Evolutionary conservation across 139 green algal genomes (phyloP), one percentile per base, ranked within the genome.

Genomic region (Pleodorina starrii): DNA sequence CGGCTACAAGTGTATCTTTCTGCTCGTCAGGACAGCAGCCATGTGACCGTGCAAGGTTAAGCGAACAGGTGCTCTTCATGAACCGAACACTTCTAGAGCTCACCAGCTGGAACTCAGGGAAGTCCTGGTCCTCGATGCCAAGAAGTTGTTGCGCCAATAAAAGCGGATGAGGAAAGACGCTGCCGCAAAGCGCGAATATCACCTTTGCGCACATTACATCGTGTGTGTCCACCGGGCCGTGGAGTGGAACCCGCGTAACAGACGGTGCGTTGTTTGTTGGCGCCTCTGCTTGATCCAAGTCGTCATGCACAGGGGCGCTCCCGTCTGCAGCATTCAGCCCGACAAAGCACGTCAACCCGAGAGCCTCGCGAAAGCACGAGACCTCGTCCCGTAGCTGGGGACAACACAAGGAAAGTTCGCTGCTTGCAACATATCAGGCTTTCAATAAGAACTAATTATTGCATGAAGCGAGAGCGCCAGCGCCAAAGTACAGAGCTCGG

Each of bases 101-200:
- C 14, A 89, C 84, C 69, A 79, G 50, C 21, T 83, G 69, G 27
- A 89, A 89, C 84, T 89, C 84, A 12, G 69, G 42, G 36, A 89
- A 89, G 50, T 89, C 84, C 38, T 77, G 59, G 69, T 89, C 84
- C 27, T 89, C 84, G 16, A 89, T 82, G 36, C 84, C 84, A 17
- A 89, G 50, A 9, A 89, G 36, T 21, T 83, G 68, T 44, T 81
- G 68, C 36, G 84, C 84, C 36, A 89, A 48, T 10, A 89, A 25
- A 14, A 89, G 36, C 1, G 84, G 84, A 32, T 82, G 68, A 0
- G 84, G 84, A 43, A 89, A 89, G 17, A 82, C 50, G 50, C 69
- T 89, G 46, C 69, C 84, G 35, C 84, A 89, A 1, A 82, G 50
- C 36, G 84, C 84, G 14, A 89, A 89, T 19, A 89, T 35, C 2